phyloP scores from a whole-genome alignment of 257 asterid species.

The Pogostemon cablin region DNA sequence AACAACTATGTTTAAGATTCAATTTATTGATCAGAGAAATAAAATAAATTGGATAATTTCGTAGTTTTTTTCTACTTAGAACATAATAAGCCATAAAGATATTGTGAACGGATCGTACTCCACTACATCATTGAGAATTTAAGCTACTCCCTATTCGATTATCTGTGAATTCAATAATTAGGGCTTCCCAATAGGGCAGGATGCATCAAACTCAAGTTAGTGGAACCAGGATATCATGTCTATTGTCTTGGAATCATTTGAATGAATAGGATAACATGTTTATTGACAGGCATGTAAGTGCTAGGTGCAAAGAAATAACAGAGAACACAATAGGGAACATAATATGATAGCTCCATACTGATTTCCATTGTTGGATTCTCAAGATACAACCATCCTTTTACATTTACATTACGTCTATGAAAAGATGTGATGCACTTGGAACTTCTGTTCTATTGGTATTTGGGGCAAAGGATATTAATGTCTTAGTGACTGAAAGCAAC shows the following conservation, averaged over 20 bases:
- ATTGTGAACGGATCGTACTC: constrained; percentile 13
- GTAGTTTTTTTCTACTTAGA: neutral
- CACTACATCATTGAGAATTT: constrained; percentile 5
- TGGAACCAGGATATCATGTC: neutral
- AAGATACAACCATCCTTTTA: neutral
- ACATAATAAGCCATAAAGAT: neutral
- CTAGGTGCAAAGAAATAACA: neutral
- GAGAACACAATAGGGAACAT: constrained; percentile 12
- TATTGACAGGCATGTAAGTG: constrained; percentile 9
- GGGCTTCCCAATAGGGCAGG: constrained; percentile 1
- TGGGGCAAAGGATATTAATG: neutral
- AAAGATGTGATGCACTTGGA: neutral
- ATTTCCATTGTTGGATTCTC: neutral
- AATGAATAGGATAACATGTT: neutral
- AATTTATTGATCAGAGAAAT: constrained; percentile 3
- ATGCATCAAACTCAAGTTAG: constrained; percentile 2
- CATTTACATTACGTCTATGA: constrained; percentile 6
- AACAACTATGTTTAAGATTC: too few species aligned
- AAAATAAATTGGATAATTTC: neutral
- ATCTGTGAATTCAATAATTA: neutral
- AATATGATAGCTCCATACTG: constrained; percentile 18
- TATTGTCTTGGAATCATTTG: neutral
- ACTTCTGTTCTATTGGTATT: neutral
- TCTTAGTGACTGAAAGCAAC: constrained; percentile 5
- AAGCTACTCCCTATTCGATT: neutral